Conservation (phyloP, 2,329 filamentous ascomycete genomes). For the Cladosporium sp. region DNA sequence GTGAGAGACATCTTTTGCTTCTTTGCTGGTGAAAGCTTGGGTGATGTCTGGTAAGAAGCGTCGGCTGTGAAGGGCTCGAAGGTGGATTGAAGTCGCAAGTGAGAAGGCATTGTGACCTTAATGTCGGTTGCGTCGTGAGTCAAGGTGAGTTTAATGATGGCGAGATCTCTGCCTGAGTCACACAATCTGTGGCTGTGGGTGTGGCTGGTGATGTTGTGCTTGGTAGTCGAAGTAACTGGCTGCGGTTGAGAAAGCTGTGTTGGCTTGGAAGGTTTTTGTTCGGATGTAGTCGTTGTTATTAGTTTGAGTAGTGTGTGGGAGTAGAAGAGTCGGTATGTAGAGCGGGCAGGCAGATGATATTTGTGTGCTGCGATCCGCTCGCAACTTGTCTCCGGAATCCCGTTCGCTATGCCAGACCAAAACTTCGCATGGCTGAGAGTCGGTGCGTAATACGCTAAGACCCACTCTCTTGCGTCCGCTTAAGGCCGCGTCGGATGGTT, state of each 20-base stretch:
- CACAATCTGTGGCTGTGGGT: constrained; percentile 18
- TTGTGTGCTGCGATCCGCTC: constrained; percentile 7
- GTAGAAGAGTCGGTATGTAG: not conserved
- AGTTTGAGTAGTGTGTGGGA: constrained; percentile 6
- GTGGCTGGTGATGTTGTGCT: constrained; percentile 18
- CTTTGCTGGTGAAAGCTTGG: constrained; percentile 45
- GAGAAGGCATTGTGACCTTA: constrained; percentile 48
- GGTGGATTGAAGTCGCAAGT: constrained; percentile 48
- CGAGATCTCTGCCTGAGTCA: constrained; percentile 24
- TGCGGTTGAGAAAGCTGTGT: not conserved
- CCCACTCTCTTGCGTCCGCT: constrained; percentile 3
- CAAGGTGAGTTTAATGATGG: constrained; percentile 24
- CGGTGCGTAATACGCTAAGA: not conserved
- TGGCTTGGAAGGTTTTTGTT: not conserved
- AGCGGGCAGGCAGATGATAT: constrained; percentile 15
- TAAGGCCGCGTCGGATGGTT: constrained; percentile 8
- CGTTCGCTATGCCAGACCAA: constrained; percentile 9
- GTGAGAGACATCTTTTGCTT: constrained; percentile 95
- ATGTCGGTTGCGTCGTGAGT: constrained; percentile 22
- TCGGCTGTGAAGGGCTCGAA: constrained; percentile 49
- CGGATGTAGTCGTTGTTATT: not conserved
- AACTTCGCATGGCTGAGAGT: constrained; percentile 7
- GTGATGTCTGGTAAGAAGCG: constrained; percentile 43
- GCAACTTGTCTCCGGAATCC: constrained; percentile 3
- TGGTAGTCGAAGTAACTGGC: constrained; percentile 2